A percentile compares a stretch with the other conserved stretches of the same genome.
Conservation (phyloP, 371 early-diverging fungal species). For the Mortierella sp. region DNA sequence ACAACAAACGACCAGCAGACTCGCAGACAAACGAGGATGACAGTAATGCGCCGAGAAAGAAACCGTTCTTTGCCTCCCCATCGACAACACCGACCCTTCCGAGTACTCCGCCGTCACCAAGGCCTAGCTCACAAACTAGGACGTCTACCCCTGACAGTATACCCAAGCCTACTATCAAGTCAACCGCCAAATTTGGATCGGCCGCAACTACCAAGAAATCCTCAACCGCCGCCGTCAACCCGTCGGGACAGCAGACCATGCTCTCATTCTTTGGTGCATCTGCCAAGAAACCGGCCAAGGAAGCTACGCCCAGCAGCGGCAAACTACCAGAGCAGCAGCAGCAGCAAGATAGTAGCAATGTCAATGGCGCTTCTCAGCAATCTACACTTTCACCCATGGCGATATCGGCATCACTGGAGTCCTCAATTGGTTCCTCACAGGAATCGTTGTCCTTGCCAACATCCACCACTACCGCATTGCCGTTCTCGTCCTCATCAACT, state of each 20-base stretch:
- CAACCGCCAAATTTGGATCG: background rate
- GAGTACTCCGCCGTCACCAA: background rate
- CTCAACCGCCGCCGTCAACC: background rate
- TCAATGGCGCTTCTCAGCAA: background rate
- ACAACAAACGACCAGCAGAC: background rate
- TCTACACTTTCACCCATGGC: background rate
- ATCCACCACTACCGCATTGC: background rate
- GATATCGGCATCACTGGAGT: background rate
- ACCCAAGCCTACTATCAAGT: conserved; percentile 21
- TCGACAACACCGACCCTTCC: background rate
- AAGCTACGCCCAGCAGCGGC: background rate
- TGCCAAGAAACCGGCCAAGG: conserved; percentile 1
- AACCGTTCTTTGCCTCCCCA: background rate
- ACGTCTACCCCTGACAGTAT: background rate
- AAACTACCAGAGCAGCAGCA: background rate
- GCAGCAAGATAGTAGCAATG: background rate
- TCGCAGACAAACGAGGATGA: background rate
- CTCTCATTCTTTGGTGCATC: conserved; percentile 39
- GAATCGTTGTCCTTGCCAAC: background rate
- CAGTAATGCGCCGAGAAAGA: background rate
- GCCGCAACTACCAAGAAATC: conserved; percentile 13
- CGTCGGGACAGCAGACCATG: conserved; percentile 26
- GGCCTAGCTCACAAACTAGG: background rate
- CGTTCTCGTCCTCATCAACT: conserved; percentile 12
- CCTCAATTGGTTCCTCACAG: background rate